Base-by-base conservation (phyloP, 768 basidiomycete genomes). In the Kwoniella bestiolae region DNA sequence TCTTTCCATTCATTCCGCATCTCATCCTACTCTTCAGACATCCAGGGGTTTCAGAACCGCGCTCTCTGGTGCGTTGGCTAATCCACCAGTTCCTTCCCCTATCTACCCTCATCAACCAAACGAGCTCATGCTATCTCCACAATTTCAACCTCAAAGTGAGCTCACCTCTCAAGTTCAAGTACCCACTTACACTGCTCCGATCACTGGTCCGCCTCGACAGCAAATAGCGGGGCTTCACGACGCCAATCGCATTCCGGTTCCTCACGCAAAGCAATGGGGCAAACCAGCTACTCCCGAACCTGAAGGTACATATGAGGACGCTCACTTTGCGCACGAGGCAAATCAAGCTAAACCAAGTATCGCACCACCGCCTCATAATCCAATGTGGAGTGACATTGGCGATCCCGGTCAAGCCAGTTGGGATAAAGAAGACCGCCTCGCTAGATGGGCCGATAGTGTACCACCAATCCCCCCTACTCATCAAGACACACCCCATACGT, bases 381-480 rank as follows among this genome's bases (percentile, higher is more conserved):
- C 45, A 18, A 9, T 56, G 38, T 60, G 59, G 59, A 47, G 46
- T 18, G 26, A 28, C 18, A 50, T 50, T 25, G 32, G 45, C 21
- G 21, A 21, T 49, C 59, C 59, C 14, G 26, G 21, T 8, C 35
- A 52, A 21, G 31, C 21, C 6, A 46, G 29, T 8, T 62, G 60
- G 60, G 38, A 62, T n/a, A 52, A 38, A 21, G 50, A 52, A 3
- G 60, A 21, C 14, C 16, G 41, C 3, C 28, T 56, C 16, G 29
- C 28, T n/a, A 45, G 31, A 56, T 63, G 62, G 62, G 62, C 62
- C 6, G 49, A 45, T 23, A 16, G 25, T 5, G 32, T 63, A 28
- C 23, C 51, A 5, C 34, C 44, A 3, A 31, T 51, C 31, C 21
- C 55, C 14, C 55, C 55, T 45, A 9, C 25, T 21, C 46, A 47